Evolutionary conservation across 1,284 basidiomycete species (phyloP).

Genomic region (Tylopilus sp.): DNA sequence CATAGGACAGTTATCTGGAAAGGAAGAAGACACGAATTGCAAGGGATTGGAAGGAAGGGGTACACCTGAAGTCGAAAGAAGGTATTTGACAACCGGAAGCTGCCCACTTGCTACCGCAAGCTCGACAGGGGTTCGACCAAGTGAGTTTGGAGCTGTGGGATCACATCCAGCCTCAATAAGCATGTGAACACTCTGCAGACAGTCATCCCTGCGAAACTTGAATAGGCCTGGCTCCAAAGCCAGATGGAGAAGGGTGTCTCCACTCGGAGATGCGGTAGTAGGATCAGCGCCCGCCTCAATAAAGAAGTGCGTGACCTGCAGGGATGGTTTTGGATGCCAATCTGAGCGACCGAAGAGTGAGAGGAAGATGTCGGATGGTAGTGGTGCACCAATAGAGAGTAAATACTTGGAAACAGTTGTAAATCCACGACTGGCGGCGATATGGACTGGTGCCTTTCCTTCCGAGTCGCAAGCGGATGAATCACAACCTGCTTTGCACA

Average conservation of each 20-base stretch:
- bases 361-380: conserved; percentile 16
- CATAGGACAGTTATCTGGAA: not conserved
- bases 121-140: not conserved
- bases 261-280: not conserved
- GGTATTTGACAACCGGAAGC: not conserved
- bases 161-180: not conserved
- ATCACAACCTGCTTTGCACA: conserved; percentile 18
- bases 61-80: not conserved
- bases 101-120: not conserved
- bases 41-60: no score
- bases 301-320: not conserved
- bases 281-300: conserved; percentile 1
- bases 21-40: not conserved
- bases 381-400: not conserved
- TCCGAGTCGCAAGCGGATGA: conserved; percentile 1
- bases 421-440: not conserved
- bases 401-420: not conserved
- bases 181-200: not conserved
- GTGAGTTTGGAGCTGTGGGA: not conserved
- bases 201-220: not conserved
- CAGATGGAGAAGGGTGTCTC: conserved; percentile 13
- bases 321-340: not conserved
- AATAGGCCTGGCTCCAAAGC: not conserved
- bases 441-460: not conserved
- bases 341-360: not conserved